These are phyloP conservation scores for Rasamsonia emersonii DNA, from an alignment of 2,329 filamentous ascomycete genomes.

Conservation along the genomic window DNA sequence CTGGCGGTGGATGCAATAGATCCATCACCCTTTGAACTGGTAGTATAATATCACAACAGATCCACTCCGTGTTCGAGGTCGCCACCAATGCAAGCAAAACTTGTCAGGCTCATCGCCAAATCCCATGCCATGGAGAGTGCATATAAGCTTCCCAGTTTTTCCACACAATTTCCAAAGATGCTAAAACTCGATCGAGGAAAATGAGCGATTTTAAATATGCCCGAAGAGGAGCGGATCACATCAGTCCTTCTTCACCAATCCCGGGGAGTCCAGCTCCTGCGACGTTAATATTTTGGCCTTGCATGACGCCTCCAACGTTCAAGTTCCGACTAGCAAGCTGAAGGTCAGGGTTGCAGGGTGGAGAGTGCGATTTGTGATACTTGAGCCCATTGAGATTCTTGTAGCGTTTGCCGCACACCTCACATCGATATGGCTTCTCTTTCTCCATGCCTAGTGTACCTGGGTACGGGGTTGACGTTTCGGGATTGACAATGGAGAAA, in stretches of 20 bases:
- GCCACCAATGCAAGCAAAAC: no score
- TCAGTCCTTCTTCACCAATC: slow-evolving; percentile 36
- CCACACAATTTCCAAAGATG: no score
- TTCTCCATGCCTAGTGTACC: slow-evolving; percentile 99
- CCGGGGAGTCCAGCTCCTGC: slow-evolving; percentile 41
- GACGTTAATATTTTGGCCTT: slow-evolving; percentile 39
- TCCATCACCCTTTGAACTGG: no score
- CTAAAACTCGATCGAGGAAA: no score
- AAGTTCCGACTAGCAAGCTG: slow-evolving; percentile 41
- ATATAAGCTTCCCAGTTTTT: no score
- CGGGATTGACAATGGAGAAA: slow-evolving; percentile 95
- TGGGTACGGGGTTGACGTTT: slow-evolving; percentile 87
- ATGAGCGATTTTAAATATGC: no score
- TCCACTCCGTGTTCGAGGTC: no score
- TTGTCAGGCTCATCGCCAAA: no score
- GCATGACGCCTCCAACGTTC: slow-evolving; percentile 35
- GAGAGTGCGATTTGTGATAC: slow-evolving; percentile 81
- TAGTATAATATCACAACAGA: no score
- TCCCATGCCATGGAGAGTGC: no score
- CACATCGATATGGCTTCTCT: slow-evolving; percentile 96
- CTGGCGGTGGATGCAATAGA: no score
- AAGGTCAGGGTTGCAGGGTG: slow-evolving; percentile 80
- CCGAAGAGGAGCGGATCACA: slow-evolving; percentile 22
- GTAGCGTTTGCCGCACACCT: slow-evolving; percentile 94
- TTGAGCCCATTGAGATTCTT: slow-evolving; percentile 98